Percentiles rank a stretch among this genome's conserved stretches.
These are phyloP conservation scores for Eucalyptus pauciflora DNA, from an alignment of 345 rosid species.

Conservation along the genomic window DNA sequence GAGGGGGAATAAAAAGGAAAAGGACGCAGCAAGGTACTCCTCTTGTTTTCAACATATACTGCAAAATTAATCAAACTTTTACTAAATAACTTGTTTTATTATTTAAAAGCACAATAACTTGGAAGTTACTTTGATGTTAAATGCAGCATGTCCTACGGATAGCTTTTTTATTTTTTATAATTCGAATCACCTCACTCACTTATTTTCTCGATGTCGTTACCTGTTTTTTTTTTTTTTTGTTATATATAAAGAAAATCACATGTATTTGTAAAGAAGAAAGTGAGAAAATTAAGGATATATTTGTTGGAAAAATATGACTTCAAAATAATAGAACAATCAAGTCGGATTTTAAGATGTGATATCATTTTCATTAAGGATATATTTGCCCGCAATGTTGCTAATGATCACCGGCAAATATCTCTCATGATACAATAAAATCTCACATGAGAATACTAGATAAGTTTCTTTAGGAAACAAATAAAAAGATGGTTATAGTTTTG, in stretches of 20 bases:
- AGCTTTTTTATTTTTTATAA: not conserved
- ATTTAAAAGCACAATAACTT: not conserved
- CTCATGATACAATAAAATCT: too few species aligned
- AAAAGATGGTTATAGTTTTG: too few species aligned
- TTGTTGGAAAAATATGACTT: too few species aligned
- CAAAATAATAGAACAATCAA: too few species aligned
- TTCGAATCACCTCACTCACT: not conserved
- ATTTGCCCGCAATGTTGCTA: too few species aligned
- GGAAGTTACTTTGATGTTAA: not conserved
- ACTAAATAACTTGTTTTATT: not conserved
- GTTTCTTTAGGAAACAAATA: too few species aligned
- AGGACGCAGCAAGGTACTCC: not conserved
- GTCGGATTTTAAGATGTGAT: accelerated
- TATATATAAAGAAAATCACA: not conserved
- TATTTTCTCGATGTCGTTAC: not conserved
- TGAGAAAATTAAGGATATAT: too few species aligned
- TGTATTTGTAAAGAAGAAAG: not conserved
- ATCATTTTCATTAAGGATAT: too few species aligned
- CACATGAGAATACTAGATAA: too few species aligned
- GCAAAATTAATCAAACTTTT: not conserved
- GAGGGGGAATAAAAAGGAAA: not conserved
- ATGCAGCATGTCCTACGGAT: not conserved
- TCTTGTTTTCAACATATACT: not conserved
- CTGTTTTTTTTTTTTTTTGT: too few species aligned
- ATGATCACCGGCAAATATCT: accelerated